A percentile compares a stretch with the other conserved stretches of the same genome.
phyloP scores from a whole-genome alignment of 2,329 filamentous ascomycete genomes.

The Aspergillus sp. region DNA sequence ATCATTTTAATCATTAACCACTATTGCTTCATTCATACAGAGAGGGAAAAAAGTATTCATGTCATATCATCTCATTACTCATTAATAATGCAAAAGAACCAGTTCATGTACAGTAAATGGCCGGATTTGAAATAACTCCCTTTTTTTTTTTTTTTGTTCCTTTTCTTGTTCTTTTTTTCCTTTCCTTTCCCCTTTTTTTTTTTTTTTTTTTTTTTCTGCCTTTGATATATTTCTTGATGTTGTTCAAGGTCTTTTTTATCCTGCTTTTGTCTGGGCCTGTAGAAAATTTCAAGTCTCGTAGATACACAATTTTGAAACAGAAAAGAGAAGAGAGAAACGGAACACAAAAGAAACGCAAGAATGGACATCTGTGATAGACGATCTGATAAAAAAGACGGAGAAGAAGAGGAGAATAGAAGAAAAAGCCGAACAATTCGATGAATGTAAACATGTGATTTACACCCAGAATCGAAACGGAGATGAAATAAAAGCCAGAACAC shows the following conservation, averaged over 20 bases:
- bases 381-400: background rate
- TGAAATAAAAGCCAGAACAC: background rate
- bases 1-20: no score
- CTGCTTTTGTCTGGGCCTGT: no score
- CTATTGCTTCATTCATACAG: no score
- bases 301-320: background rate
- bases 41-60: no score
- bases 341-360: background rate
- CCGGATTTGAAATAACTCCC: no score
- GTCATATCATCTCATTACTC: no score
- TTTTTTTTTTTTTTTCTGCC: background rate
- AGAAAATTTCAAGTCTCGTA: no score
- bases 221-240: no score
- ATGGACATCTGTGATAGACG: background rate
- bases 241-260: no score
- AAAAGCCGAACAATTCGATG: background rate
- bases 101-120: no score
- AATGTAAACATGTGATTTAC: background rate
- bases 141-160: background rate
- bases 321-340: background rate
- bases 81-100: no score
- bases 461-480: background rate
- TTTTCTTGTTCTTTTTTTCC: background rate
- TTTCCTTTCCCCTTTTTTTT: slow-evolving; percentile 5
- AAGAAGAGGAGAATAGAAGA: background rate